Evolutionary conservation across 2,329 filamentous ascomycete species (phyloP).

Genomic region (Cadophora luteo-olivacea): DNA sequence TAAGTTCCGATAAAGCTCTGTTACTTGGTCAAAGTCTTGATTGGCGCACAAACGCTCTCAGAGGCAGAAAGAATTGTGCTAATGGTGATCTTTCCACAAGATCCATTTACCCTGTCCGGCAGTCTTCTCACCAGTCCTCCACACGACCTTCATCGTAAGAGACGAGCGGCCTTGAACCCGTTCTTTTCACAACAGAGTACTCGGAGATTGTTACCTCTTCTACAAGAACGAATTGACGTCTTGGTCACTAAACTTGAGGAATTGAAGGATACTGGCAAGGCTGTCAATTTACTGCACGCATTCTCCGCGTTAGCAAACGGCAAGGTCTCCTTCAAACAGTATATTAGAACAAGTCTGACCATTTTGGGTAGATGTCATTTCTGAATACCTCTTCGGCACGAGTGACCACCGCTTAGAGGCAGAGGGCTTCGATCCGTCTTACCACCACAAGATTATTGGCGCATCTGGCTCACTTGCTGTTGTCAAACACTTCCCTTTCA

Average conservation of each 20-base stretch:
- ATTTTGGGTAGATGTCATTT: slow-evolving; percentile 35
- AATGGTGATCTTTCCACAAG: neutral
- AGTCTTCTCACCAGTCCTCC: slow-evolving; percentile 17
- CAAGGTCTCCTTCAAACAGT: neutral
- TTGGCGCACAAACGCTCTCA: neutral
- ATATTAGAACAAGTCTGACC: neutral
- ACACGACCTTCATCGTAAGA: slow-evolving; percentile 33
- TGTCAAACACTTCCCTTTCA: slow-evolving; percentile 23
- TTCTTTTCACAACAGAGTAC: slow-evolving; percentile 35
- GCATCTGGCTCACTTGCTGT: neutral
- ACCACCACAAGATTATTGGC: slow-evolving; percentile 17
- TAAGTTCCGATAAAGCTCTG: neutral
- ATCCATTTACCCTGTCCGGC: slow-evolving; percentile 19
- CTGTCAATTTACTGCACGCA: slow-evolving; percentile 27
- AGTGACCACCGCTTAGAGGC: slow-evolving; percentile 26
- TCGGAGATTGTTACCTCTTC: slow-evolving; percentile 28
- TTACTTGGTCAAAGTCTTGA: neutral
- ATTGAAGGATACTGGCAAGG: slow-evolving; percentile 20
- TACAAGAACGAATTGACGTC: slow-evolving; percentile 31
- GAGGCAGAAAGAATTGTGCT: neutral
- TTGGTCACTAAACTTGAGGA: slow-evolving; percentile 19
- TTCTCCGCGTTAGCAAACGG: slow-evolving; percentile 31
- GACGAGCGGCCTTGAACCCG: slow-evolving; percentile 34
- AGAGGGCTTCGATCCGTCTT: slow-evolving; percentile 30
- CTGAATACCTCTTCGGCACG: slow-evolving; percentile 38